Evolutionary conservation across 164 flowering plant species (phyloP), one percentile per base, ranked within the genome.

Genomic region (Nymphaea thermarum): DNA sequence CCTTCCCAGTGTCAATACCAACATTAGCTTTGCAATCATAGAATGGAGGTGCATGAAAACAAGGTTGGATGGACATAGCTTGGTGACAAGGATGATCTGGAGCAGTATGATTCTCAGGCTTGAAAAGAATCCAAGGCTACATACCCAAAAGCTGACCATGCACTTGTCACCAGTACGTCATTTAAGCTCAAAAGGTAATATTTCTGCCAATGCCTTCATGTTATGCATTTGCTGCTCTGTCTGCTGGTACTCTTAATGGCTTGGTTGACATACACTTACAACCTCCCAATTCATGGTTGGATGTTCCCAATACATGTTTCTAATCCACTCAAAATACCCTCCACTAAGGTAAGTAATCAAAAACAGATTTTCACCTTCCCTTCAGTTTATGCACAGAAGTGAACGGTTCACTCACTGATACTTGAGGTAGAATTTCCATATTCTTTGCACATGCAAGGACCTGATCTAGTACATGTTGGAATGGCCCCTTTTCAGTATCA

Each of bases 61-160:
- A 93, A 67, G 98, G 98, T 70, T 93, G 96, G 80, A 87, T 83
- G 14, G 96, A 90, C 84, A 85, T 78, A 74, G 83, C 96, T 36
- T 85, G 82, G 0, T 68, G 71, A 68, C 96, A 93, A 17, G 96
- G 86, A 17, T 93, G 98, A 79, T 87, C 76, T 0, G 91, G 90
- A 14, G 80, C 80, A 3, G 83, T 88, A 17, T 43, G 44, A 67
- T 91, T 86, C 75, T 81, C 90, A 6, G 93, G 87, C 77, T 90
- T 92, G 79, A 77, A 77, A 4, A 92, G 77, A 65, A 92, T 87
- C 98, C 94, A 90, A 4, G 98, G 96, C 96, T 63, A 92, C 98
- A 72, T 92, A 90, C 6, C 96, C 98, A 61, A 92, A 92, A 43
- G 96, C 90, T 0, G 96, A 92, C 98, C 90, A 85, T 15, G 93